Evolutionary conservation across 768 basidiomycete genomes (phyloP).

Genomic region (Tephrocybe rancida): DNA sequence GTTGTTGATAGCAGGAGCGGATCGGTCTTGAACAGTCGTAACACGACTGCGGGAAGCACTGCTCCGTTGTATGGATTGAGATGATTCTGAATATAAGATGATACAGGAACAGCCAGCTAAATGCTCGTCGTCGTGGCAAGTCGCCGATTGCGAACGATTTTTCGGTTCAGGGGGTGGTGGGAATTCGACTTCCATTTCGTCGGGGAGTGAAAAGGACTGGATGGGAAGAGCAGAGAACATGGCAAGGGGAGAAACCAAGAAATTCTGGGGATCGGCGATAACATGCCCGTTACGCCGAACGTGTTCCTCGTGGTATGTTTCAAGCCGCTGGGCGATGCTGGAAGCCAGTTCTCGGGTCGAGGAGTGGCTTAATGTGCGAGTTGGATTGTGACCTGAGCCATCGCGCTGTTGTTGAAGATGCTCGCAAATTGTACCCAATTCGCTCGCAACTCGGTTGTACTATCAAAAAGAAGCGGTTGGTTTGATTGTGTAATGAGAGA

Average conservation of each 20-base stretch:
- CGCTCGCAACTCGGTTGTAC: slow-evolving; percentile 34
- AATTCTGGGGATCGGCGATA: slow-evolving; percentile 32
- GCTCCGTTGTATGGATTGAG: slow-evolving; percentile 3
- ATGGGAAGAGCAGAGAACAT: slow-evolving; percentile 28
- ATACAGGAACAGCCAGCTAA: slow-evolving; percentile 21
- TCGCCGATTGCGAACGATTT: slow-evolving; percentile 6
- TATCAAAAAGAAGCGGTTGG: slow-evolving; percentile 14
- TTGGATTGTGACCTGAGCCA: slow-evolving; percentile 3
- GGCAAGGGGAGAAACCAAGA: slow-evolving; percentile 46
- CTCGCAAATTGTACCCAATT: slow-evolving; percentile 29
- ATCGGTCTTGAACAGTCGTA: not conserved
- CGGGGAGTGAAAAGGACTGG: slow-evolving; percentile 34
- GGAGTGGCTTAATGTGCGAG: not conserved
- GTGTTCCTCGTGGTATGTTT: slow-evolving; percentile 32
- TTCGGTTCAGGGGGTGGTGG: slow-evolving; percentile 6
- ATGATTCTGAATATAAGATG: slow-evolving; percentile 4
- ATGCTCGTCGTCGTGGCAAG: slow-evolving; percentile 24
- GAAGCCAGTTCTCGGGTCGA: slow-evolving; percentile 9
- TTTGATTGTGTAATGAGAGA: not conserved
- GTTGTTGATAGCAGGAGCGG: not conserved
- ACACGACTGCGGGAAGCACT: slow-evolving; percentile 12
- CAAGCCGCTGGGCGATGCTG: slow-evolving; percentile 14
- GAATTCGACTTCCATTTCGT: slow-evolving; percentile 26
- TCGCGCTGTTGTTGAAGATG: not conserved
- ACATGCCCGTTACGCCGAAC: slow-evolving; percentile 35